Base-by-base conservation (phyloP, 108 stramenopile species). In the Conticribra guillardii region DNA sequence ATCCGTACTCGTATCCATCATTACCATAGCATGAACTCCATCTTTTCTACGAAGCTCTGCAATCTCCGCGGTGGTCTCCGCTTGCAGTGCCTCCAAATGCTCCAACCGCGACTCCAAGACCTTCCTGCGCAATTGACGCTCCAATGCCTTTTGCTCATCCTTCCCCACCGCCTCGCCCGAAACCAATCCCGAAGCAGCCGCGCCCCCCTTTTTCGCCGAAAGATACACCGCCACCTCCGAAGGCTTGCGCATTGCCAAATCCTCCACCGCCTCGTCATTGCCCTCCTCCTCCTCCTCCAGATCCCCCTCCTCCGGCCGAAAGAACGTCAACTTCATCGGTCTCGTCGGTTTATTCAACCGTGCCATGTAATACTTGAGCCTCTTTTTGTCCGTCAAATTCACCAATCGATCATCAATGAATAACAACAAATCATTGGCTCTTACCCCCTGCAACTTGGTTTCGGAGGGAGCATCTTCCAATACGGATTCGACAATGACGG, bases 281-380 rank as follows among this genome's bases (percentile, higher is more conserved):
- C 4, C 56, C 16, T 57, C 56, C n/a, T 57, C 56, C 8, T 57
- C 27, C 5, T 28, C 56, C 21, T 57, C 56, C 17, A 27, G 7
- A 14, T 28, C 56, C 27, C 31, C 56, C 21, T 33, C 56, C 4
- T 22, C 19, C 5, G 56, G 26, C 3, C 56, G 56, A 22, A 57
- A 57, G 56, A 57, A 57, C 4, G 56, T 57, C 26, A 57, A n/a
- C 26, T 57, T 57, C 56, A 57, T 27, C 22, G 56, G 56, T 22
- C 56, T 16, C 56, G 28, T 28, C 4, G 4, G 15, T 17, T 57
- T 57, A 11, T 57, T 29, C 19, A 57, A 17, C 17, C 31, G 28
- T 9, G 56, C 28, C 30, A 17, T 29, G 26, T 57, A 57, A 22
- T 57, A 57, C 27, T 57, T 57, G 24, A 57, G 19, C 27, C 56